Base-by-base conservation (phyloP, 768 basidiomycete species). In the Omphalotus guepiniiformis region DNA sequence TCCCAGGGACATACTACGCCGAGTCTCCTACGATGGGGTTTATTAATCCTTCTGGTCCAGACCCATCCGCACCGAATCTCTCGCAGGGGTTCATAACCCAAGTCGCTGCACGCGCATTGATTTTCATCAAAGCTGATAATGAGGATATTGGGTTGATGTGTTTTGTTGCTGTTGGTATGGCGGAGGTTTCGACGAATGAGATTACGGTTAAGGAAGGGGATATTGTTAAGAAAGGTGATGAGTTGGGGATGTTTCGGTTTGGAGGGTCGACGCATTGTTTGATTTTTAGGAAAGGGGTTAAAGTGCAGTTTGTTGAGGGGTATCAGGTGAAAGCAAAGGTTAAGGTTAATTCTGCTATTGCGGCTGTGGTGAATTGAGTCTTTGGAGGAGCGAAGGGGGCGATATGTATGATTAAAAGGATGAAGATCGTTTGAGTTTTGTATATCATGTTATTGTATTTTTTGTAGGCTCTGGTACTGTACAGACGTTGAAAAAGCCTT, bases 181-280 rank as follows among this genome's bases (percentile, higher is more conserved):
- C 68, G 1, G 82, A 85, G 59, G 71, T 84, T 1, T 83, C 79
- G 26, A 82, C 79, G n/a, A 78, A 75, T 50, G 71, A 75, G 51
- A 56, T 73, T 16, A 72, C 63, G 1, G 80, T 82, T 18, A 62
- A 60, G 55, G 65, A 58, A 13, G 75, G 76, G 1, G 58, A 80
- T 25, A 49, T 50, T 30, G 59, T 83, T 19, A 64, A 61, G 45
- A 75, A 74, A 52, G 82, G 84, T 1, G 75, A 83, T 23, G 62
- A 82, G 56, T 49, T 80, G 0, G 83, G 83, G 50, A 73, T 67
- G 71, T 79, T 84, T 73, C 81, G 81, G 57, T 82, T 79, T 63
- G 81, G 79, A 7, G 81, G 80, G 5, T 82, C 76, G 27, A 71
- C 76, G 1, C 69, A 77, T 48, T 62, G 69, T 47, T 51, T 75